Percentiles rank a stretch among this genome's conserved stretches.
Evolutionary conservation across 2,329 filamentous ascomycete genomes (phyloP).

Genomic region (Xylariaceae sp.): DNA sequence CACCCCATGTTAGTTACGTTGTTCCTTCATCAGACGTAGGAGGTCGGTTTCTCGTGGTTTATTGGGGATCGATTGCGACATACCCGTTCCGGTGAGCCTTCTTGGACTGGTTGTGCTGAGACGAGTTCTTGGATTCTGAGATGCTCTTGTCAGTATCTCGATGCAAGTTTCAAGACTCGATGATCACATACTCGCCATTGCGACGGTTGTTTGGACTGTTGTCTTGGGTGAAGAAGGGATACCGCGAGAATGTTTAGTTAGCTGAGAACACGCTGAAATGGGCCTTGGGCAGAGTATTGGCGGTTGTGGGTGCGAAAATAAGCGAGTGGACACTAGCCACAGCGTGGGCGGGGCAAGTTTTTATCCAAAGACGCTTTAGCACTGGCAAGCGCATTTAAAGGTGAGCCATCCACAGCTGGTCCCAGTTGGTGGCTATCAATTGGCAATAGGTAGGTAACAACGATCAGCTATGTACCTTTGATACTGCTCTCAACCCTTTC

Average conservation of each 20-base stretch:
- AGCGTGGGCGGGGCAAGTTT: too few relatives aligned
- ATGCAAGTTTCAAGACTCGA: background rate
- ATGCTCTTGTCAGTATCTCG: conserved; percentile 25
- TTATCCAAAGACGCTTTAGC: too few relatives aligned
- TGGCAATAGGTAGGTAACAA: too few relatives aligned
- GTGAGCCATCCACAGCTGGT: too few relatives aligned
- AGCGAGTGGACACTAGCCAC: conserved; percentile 29
- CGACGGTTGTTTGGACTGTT: conserved; percentile 36
- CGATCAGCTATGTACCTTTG: too few relatives aligned
- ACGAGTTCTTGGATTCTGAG: conserved; percentile 99
- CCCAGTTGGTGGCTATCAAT: too few relatives aligned
- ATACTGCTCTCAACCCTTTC: too few relatives aligned
- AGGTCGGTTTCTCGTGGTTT: too few relatives aligned
- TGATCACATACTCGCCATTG: conserved; percentile 65
- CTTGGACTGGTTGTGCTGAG: conserved; percentile 96
- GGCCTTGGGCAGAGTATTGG: conserved; percentile 23
- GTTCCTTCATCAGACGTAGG: too few relatives aligned
- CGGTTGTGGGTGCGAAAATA: conserved; percentile 34
- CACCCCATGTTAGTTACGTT: too few relatives aligned
- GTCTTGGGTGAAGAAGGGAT: conserved; percentile 21
- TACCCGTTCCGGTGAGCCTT: conserved; percentile 99
- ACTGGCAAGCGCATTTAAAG: too few relatives aligned
- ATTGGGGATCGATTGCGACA: conserved; percentile 37
- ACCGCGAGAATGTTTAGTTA: conserved; percentile 20
- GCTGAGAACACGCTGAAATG: too few relatives aligned